Conservation (phyloP, 148 eudicot species). For the Suaeda aralocaspica region DNA sequence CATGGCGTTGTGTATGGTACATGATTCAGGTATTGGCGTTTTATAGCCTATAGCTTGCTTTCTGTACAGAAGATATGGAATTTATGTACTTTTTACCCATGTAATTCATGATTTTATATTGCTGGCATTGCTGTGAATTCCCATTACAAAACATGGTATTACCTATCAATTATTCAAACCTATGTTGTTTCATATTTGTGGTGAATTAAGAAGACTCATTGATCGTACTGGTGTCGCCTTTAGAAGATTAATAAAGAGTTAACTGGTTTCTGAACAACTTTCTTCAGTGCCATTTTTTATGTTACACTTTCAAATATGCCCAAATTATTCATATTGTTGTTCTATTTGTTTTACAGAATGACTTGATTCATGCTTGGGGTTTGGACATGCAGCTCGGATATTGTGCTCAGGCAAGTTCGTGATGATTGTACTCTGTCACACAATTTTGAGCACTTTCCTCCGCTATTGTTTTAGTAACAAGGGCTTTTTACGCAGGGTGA, state of each 20-base stretch:
- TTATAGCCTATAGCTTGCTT: background rate
- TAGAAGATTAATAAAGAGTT: too few relatives aligned
- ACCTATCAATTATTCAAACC: too few relatives aligned
- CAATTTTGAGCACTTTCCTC: background rate
- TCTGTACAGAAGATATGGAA: too few relatives aligned
- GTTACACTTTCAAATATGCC: background rate
- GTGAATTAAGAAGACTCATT: too few relatives aligned
- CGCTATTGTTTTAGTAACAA: background rate
- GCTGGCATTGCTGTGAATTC: too few relatives aligned
- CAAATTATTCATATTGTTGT: background rate
- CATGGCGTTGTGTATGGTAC: conserved; percentile 96
- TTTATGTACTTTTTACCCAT: too few relatives aligned
- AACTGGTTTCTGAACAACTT: too few relatives aligned
- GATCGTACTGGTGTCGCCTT: too few relatives aligned
- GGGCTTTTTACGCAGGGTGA: conserved; percentile 51
- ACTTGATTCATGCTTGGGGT: conserved; percentile 97
- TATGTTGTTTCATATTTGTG: too few relatives aligned
- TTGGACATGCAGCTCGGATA: conserved; percentile 89
- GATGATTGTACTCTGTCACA: background rate
- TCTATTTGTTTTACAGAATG: conserved; percentile 51
- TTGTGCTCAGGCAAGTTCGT: conserved; percentile 71
- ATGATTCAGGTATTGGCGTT: conserved; percentile 68
- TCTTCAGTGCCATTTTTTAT: background rate
- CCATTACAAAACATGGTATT: too few relatives aligned
- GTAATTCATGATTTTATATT: too few relatives aligned